phyloP scores from a whole-genome alignment of 257 asterid genomes.

The Jaltomata sinuosa region DNA sequence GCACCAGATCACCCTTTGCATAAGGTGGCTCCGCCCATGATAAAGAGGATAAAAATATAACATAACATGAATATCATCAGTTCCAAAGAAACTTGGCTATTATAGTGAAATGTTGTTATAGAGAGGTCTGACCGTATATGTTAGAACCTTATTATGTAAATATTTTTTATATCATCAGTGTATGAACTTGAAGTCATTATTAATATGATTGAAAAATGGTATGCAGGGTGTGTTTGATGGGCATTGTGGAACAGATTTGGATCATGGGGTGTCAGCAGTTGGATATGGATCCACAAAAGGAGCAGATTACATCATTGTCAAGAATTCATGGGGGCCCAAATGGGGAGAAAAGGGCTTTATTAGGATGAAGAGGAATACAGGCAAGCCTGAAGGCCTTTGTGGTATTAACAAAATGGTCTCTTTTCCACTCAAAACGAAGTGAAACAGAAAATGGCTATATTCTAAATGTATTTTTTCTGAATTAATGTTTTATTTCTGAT shows the following conservation, averaged over 20 bases:
- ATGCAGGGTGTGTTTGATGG: constrained; percentile 62
- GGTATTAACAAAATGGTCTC: constrained; percentile 60
- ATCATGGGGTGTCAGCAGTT: constrained; percentile 51
- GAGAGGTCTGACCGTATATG: no score
- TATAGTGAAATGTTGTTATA: no score
- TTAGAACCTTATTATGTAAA: no score
- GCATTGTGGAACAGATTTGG: constrained; percentile 46
- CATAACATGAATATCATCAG: no score
- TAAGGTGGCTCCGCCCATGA: no score
- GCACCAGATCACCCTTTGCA: no score
- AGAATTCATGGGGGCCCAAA: constrained; percentile 66
- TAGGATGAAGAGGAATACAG: constrained; percentile 55
- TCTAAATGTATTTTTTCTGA: neutral
- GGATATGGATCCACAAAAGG: constrained; percentile 47
- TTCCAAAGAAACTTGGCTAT: no score
- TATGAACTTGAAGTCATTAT: no score
- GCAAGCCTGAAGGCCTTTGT: constrained; percentile 43
- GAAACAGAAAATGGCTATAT: neutral
- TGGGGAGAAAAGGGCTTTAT: constrained; percentile 67
- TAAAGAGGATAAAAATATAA: no score
- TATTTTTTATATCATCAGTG: no score
- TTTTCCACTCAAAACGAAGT: constrained; percentile 41
- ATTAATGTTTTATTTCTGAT: neutral
- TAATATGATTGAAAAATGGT: neutral
- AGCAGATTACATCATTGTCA: constrained; percentile 36